Evolutionary conservation across 495 filamentous ascomycete genomes (phyloP), one percentile per base, ranked within the genome.

Genomic region (Apiosordaria backusii): DNA sequence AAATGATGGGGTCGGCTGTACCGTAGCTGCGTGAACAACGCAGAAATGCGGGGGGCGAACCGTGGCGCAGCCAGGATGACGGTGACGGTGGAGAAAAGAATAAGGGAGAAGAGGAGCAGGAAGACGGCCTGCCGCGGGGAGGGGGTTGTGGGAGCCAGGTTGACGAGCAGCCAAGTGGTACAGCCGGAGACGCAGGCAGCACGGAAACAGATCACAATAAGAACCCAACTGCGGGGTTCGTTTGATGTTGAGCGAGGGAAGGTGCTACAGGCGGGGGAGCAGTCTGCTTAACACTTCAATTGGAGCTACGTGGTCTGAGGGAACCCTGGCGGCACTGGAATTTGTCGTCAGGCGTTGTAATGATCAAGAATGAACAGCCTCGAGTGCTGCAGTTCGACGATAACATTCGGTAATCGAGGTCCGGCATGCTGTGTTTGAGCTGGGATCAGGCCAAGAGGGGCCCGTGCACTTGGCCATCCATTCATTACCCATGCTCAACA

Each of bases 1-100:
- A 59, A 57, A 60, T 71, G 66, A 18, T 65, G 58, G 61, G 64
- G 69, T 13, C 26, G 68, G 27, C 50, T 64, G 66, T 76, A 71
- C 63, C 72, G 74, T 70, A 87, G 78, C 66, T 83, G 79, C 57
- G 82, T 83, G 65, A 92, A 80, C 72, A 92, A 79, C 54, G 83
- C 77, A 67, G 86, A 82, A 66, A 94, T 80, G 57, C 90, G 86
- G 35, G 85, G 80, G 70, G 86, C 77, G 70, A 90, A 76, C 67
- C 88, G 85, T 72, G 86, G 79, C 73, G 87, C 84, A 78, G 92
- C 92, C 92, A 97, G 89, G 79, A 89, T 92, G 88, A 88, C 74
- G 74, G 79, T 70, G 59, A 88, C 75, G 68, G 78, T 75, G 68
- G 87, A 69, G 78, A 93, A 85, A 72, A 91, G 80, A 73, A 89